Percentiles rank a stretch among this genome's conserved stretches.
Conservation (phyloP, 495 filamentous ascomycete species). For the Patellaria atrata region DNA sequence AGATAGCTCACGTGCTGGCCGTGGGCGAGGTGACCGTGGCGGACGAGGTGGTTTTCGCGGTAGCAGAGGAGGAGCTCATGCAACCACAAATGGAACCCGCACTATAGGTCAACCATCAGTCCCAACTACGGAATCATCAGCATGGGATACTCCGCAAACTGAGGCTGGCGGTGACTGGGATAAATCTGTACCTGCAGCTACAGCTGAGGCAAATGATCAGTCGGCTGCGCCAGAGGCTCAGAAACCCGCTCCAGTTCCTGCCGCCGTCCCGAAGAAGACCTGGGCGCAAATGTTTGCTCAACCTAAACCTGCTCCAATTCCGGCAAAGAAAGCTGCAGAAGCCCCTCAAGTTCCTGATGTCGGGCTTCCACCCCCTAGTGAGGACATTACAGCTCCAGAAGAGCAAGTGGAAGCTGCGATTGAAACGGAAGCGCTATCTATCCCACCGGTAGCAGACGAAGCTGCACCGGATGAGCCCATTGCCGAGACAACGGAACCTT, state of each 20-base stretch:
- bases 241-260: slow-evolving; percentile 33
- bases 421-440: slow-evolving; percentile 19
- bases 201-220: slow-evolving; percentile 14
- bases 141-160: slow-evolving; percentile 20
- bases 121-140: slow-evolving; percentile 23
- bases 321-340: slow-evolving; percentile 22
- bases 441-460: slow-evolving; percentile 22
- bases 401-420: slow-evolving; percentile 23
- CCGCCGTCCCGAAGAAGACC: slow-evolving; percentile 37
- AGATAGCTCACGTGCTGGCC: slow-evolving; percentile 49
- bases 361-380: slow-evolving; percentile 10
- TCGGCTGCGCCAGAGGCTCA: slow-evolving; percentile 25
- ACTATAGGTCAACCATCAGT: slow-evolving; percentile 18
- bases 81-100: slow-evolving; percentile 35
- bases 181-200: slow-evolving; percentile 16
- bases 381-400: slow-evolving; percentile 18
- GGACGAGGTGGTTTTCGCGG: slow-evolving; percentile 35
- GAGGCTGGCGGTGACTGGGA: slow-evolving; percentile 18
- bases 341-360: slow-evolving; percentile 3
- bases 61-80: slow-evolving; percentile 48
- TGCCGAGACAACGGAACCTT: slow-evolving; percentile 28
- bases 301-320: slow-evolving; percentile 27
- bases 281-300: slow-evolving; percentile 51
- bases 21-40: slow-evolving; percentile 44
- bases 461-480: slow-evolving; percentile 14